Evolutionary conservation across 257 asterid species (phyloP), one percentile per base, ranked within the genome.

Genomic region (Scutellaria galericulata): DNA sequence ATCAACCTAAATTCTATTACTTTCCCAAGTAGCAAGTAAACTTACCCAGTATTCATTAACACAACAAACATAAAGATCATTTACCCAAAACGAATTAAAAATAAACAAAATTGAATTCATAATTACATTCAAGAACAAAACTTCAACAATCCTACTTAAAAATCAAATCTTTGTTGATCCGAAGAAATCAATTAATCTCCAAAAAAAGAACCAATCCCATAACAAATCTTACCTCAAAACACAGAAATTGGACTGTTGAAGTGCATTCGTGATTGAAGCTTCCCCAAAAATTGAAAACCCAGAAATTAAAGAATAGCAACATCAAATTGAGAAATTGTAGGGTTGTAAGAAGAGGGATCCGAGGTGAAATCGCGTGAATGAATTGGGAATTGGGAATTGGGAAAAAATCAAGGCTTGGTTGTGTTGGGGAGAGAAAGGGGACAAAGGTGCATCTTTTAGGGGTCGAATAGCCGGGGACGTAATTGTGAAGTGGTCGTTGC

Each of bases 191-290:
- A 72, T 31, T 31, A 65, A 31, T 6, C 39, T 24, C 27, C 27
- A 31, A 18, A 60, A 27, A 66, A 14, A 22, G 55, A 9, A 22
- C 39, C 18, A 35, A 65, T 18, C 78, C 78, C 78, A 50, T 4
- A 35, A 50, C 62, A 71, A 75, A 71, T 72, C 70, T 78, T 13
- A 82, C 86, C 83, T 78, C 73, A 53, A 54, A 64, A 72, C 44
- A 71, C 39, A 20, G 54, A 40, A 68, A 70, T 51, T 58, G 8
- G 5, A 44, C 64, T 22, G 76, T 39, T 40, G 81, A 71, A 48
- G 56, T 37, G 70, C 64, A 46, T 61, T 72, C 72, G 62, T 56
- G 72, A 75, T 75, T 64, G 50, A 57, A 54, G 66, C 75, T 55
- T 45, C 50, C 27, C 47, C 22, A 14, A n/a, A 13, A 63, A 75